These are phyloP conservation scores for Schizophyllum amplum DNA, from an alignment of 1,284 basidiomycete species.

Conservation along the genomic window DNA sequence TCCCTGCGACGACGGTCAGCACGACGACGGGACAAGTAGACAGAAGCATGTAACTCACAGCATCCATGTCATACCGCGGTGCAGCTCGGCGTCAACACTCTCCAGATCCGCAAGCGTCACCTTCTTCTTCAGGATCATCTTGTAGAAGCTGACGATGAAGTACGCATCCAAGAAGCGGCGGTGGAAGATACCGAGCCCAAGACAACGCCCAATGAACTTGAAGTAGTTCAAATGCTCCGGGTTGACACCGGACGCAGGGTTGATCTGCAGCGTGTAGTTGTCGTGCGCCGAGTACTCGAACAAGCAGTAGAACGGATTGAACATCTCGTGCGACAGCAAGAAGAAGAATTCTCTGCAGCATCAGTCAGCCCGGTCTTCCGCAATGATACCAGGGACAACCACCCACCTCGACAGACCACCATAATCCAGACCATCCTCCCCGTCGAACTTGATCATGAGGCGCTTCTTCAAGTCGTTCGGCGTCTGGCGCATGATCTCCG, in stretches of 20 bases:
- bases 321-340: slow-evolving; percentile 93
- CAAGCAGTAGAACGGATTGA: slow-evolving; percentile 92
- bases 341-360: slow-evolving; percentile 67
- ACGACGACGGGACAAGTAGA: slow-evolving; percentile 2
- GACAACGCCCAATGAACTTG: slow-evolving; percentile 91
- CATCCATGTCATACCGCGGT: slow-evolving; percentile 93
- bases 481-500: slow-evolving; percentile 93
- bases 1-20: slow-evolving; percentile 38
- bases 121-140: slow-evolving; percentile 94
- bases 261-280: slow-evolving; percentile 94
- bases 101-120: slow-evolving; percentile 80
- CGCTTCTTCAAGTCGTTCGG: slow-evolving; percentile 93
- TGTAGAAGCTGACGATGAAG: slow-evolving; percentile 96
- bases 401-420: slow-evolving; percentile 82
- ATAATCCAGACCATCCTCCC: slow-evolving; percentile 93
- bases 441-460: slow-evolving; percentile 96
- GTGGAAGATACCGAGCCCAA: slow-evolving; percentile 93
- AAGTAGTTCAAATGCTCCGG: slow-evolving; percentile 97
- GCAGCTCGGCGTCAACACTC: slow-evolving; percentile 81
- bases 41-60: slow-evolving; percentile 39
- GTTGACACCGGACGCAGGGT: slow-evolving; percentile 91
- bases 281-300: slow-evolving; percentile 97
- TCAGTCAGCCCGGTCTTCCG: not conserved
- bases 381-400: not conserved
- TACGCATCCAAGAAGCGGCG: slow-evolving; percentile 93